Percentiles rank a stretch among this genome's conserved stretches.
Evolutionary conservation across 2,329 filamentous ascomycete genomes (phyloP).

Genomic region (Thielaviopsis musarum): DNA sequence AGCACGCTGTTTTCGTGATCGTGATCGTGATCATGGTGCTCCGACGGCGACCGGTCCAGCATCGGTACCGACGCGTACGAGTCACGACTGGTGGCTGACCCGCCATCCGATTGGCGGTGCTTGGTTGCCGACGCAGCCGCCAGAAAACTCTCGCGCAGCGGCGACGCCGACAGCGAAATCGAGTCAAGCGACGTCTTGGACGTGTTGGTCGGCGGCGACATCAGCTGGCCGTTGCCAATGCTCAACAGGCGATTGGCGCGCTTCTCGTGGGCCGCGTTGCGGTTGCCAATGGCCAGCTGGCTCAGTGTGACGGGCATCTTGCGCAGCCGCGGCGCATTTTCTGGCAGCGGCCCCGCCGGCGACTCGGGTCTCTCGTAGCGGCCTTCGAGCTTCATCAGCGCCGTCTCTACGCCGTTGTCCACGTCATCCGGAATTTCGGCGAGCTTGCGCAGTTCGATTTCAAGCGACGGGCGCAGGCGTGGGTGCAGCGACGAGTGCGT

Average conservation of each 20-base stretch:
- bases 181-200: conserved; percentile 9
- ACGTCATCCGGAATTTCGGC: conserved; percentile 73
- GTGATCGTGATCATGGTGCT: conserved; percentile 21
- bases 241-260: conserved; percentile 30
- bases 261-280: conserved; percentile 26
- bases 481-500: conserved; percentile 44
- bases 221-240: conserved; percentile 22
- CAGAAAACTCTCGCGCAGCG: conserved; percentile 10
- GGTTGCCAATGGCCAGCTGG: conserved; percentile 17
- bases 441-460: conserved; percentile 72
- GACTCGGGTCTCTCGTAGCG: conserved; percentile 42
- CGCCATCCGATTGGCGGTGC: conserved; percentile 7
- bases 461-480: conserved; percentile 57
- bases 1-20: conserved; percentile 10
- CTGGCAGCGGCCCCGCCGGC: not conserved
- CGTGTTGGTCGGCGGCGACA: conserved; percentile 14
- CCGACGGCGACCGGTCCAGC: conserved; percentile 47
- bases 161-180: conserved; percentile 2
- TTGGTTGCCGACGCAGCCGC: conserved; percentile 1
- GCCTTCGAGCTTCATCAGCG: conserved; percentile 80
- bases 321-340: conserved; percentile 3
- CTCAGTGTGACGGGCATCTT: conserved; percentile 9
- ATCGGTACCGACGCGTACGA: conserved; percentile 66
- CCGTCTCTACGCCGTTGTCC: conserved; percentile 83
- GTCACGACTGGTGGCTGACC: conserved; percentile 38